Percentiles rank a stretch among this genome's conserved stretches.
Conservation (phyloP, 1,139 yeast species). For the Yamadazyma buinensis region DNA sequence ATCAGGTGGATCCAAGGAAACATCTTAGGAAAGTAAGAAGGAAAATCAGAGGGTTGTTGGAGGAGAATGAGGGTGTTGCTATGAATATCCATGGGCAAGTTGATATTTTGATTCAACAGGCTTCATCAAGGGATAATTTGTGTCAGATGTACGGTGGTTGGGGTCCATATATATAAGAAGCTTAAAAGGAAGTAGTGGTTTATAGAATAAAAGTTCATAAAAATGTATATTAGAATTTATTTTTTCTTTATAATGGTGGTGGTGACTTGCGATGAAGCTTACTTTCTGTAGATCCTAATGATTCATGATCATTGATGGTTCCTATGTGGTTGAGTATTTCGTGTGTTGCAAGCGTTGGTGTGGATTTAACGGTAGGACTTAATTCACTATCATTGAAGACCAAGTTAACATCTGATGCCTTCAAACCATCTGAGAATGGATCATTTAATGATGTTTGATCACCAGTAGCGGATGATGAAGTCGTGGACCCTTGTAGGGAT, state of each 20-base stretch:
- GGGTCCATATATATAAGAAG: slow-evolving; percentile 63
- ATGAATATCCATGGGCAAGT: slow-evolving; percentile 92
- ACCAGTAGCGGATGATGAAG: not conserved
- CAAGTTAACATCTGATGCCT: too few species aligned
- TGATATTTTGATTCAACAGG: slow-evolving; percentile 81
- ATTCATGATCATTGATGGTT: too few species aligned
- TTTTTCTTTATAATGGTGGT: slow-evolving; percentile 10
- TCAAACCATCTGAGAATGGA: too few species aligned
- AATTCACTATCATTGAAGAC: too few species aligned
- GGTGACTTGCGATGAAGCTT: slow-evolving; percentile 15
- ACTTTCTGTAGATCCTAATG: too few species aligned
- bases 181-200: slow-evolving; percentile 96
- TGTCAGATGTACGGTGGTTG: slow-evolving; percentile 94
- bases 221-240: not conserved
- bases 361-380: slow-evolving; percentile 2
- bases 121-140: slow-evolving; percentile 67
- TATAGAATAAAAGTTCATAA: slow-evolving; percentile 39
- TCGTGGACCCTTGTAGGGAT: not conserved
- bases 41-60: slow-evolving; percentile 75
- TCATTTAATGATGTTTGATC: too few species aligned
- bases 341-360: not conserved
- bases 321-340: too few species aligned
- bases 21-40: slow-evolving; percentile 75
- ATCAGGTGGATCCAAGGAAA: slow-evolving; percentile 49
- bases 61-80: slow-evolving; percentile 79